These are phyloP conservation scores for Discostella stelligera DNA, from an alignment of 352 stramenopile species.

Conservation along the genomic window DNA sequence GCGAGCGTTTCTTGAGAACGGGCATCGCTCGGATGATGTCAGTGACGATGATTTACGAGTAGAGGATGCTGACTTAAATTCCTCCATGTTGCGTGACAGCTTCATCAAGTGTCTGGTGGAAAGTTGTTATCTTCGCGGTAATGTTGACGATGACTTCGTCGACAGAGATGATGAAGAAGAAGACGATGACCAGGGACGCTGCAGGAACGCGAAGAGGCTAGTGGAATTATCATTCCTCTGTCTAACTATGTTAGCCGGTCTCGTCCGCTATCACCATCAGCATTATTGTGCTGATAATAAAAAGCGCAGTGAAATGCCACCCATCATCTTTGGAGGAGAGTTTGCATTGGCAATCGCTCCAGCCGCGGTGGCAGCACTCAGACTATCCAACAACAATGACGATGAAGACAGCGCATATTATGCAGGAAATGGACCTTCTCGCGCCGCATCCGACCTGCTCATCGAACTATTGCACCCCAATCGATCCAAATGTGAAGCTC, in stretches of 20 bases:
- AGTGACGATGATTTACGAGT: neutral
- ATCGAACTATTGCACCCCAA: constrained; percentile 16
- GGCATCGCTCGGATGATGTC: neutral
- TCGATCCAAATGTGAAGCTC: constrained; percentile 36
- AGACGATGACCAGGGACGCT: neutral
- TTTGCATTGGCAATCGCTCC: constrained; percentile 23
- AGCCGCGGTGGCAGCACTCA: constrained; percentile 11
- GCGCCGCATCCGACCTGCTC: constrained; percentile 11
- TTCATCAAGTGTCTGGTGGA: constrained; percentile 30
- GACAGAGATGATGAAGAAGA: neutral
- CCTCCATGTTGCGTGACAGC: constrained; percentile 15
- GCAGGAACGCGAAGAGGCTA: no score
- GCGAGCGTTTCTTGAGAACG: constrained; percentile 14
- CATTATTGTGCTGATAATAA: neutral
- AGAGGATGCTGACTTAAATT: neutral
- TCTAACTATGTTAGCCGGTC: constrained; percentile 13
- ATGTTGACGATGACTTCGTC: constrained; percentile 3
- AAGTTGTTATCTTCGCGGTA: neutral
- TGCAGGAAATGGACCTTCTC: neutral
- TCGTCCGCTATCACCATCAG: constrained; percentile 6
- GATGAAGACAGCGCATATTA: neutral
- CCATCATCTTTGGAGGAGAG: constrained; percentile 31
- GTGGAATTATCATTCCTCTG: constrained; percentile 16
- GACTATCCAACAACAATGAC: neutral
- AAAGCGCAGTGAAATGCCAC: constrained; percentile 1